These are phyloP conservation scores for Lactifluus pinguis DNA, from an alignment of 768 basidiomycete genomes.

Conservation along the genomic window DNA sequence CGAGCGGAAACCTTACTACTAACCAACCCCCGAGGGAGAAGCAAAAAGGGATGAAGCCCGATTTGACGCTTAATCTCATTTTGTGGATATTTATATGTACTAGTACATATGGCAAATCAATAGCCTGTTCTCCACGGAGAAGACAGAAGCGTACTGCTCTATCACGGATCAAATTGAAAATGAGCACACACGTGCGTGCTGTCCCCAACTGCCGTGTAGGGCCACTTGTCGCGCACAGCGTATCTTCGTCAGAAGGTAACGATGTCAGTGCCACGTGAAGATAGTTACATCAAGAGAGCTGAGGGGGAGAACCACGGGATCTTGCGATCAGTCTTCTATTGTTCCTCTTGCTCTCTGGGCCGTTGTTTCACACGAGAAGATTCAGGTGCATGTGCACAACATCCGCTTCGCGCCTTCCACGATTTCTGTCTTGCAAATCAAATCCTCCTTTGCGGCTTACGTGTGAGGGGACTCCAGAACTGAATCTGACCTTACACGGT, in stretches of 20 bases:
- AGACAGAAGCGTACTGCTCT: not conserved
- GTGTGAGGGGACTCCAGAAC: too few species aligned
- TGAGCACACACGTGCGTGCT: constrained; percentile 5
- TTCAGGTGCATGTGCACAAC: not conserved
- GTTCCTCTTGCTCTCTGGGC: not conserved
- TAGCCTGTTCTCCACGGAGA: not conserved
- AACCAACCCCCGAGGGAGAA: not conserved
- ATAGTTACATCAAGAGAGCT: not conserved
- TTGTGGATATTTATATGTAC: constrained; percentile 2
- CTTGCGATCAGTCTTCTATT: not conserved
- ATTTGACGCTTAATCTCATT: not conserved
- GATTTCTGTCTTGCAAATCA: too few species aligned
- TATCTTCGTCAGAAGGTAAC: not conserved
- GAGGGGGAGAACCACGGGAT: not conserved
- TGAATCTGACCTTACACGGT: too few species aligned
- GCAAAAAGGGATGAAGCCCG: not conserved
- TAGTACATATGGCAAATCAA: not conserved
- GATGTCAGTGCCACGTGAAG: not conserved
- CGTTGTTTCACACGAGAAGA: not conserved
- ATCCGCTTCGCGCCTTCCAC: too few species aligned
- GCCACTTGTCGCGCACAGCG: not conserved
- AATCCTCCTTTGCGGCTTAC: too few species aligned
- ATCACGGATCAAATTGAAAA: not conserved
- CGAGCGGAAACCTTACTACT: not conserved
- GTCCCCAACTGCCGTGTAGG: not conserved